Conservation (phyloP, 2,329 filamentous ascomycete genomes). For the Ploettnerulaceae sp. region DNA sequence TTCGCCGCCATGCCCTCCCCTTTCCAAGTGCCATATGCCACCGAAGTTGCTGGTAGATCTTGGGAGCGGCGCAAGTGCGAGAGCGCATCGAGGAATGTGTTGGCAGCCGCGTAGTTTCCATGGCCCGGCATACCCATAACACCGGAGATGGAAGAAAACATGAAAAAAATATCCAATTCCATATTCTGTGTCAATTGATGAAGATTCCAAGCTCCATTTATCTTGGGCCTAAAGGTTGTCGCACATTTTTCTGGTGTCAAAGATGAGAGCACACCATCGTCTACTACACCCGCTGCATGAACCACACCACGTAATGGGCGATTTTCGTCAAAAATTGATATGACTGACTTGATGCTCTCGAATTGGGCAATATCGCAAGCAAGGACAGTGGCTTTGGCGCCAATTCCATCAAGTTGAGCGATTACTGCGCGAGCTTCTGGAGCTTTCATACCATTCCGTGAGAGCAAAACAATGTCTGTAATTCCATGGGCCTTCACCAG, state of each 20-base stretch:
- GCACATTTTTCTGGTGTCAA: conserved; percentile 47
- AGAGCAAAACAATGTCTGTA: not conserved
- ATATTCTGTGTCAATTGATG: conserved; percentile 33
- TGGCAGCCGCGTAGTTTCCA: conserved; percentile 13
- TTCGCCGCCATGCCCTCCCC: not conserved
- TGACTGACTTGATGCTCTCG: not conserved
- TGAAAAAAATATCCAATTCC: conserved; percentile 37
- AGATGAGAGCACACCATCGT: not conserved
- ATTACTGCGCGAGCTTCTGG: not conserved
- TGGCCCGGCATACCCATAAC: conserved; percentile 26
- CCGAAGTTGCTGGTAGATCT: conserved; percentile 23
- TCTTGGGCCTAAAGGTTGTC: conserved; percentile 46
- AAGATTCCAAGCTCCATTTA: conserved; percentile 50
- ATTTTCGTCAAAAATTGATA: not conserved
- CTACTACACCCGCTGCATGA: not conserved
- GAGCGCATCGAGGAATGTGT: conserved; percentile 12
- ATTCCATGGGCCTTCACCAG: not conserved
- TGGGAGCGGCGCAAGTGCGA: conserved; percentile 15
- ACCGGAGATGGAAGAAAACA: conserved; percentile 34
- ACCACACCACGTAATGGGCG: not conserved
- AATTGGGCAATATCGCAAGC: not conserved
- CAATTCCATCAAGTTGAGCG: not conserved
- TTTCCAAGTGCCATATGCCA: not conserved
- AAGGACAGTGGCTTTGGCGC: not conserved
- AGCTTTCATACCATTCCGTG: not conserved